These are phyloP conservation scores for Elaeis guineensis DNA, from an alignment of 176 grass and related monocot genomes.

Conservation along the genomic window DNA sequence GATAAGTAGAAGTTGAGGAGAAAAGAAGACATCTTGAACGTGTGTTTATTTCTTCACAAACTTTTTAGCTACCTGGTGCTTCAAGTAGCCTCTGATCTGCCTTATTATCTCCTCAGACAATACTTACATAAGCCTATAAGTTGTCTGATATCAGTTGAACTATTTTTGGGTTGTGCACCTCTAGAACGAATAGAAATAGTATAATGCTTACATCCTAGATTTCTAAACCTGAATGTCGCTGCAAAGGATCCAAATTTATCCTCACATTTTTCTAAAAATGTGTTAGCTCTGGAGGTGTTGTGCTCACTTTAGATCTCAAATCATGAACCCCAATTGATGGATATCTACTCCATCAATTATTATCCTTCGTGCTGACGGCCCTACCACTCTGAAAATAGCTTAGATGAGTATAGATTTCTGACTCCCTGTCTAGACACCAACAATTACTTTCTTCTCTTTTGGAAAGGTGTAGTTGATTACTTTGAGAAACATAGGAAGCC, in stretches of 20 bases:
- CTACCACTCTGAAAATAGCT: constrained; percentile 75
- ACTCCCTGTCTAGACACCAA: constrained; percentile 75
- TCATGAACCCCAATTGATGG: constrained; percentile 59
- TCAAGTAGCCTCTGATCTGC: constrained; percentile 60
- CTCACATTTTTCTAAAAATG: constrained; percentile 75
- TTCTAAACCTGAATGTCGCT: constrained; percentile 44
- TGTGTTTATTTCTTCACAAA: too few species aligned
- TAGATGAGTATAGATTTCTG: constrained; percentile 85
- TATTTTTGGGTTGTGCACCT: background rate
- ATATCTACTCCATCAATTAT: constrained; percentile 67
- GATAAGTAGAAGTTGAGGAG: too few species aligned
- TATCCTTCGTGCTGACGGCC: constrained; percentile 61
- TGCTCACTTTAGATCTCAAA: constrained; percentile 65
- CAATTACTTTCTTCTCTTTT: constrained; percentile 74
- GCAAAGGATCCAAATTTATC: constrained; percentile 64
- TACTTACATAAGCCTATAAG: constrained; percentile 58
- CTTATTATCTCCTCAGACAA: constrained; percentile 42
- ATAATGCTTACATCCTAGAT: constrained; percentile 73
- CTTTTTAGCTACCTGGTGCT: constrained; percentile 51
- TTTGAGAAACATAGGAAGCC: constrained; percentile 58
- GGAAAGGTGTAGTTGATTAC: constrained; percentile 75
- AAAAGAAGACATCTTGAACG: too few species aligned
- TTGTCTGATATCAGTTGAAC: background rate
- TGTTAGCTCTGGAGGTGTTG: constrained; percentile 80
- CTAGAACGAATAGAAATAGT: background rate